Percentiles rank a stretch among this genome's conserved stretches.
These are phyloP conservation scores for Ogataea henricii DNA, from an alignment of 805 yeast genomes.

Conservation along the genomic window DNA sequence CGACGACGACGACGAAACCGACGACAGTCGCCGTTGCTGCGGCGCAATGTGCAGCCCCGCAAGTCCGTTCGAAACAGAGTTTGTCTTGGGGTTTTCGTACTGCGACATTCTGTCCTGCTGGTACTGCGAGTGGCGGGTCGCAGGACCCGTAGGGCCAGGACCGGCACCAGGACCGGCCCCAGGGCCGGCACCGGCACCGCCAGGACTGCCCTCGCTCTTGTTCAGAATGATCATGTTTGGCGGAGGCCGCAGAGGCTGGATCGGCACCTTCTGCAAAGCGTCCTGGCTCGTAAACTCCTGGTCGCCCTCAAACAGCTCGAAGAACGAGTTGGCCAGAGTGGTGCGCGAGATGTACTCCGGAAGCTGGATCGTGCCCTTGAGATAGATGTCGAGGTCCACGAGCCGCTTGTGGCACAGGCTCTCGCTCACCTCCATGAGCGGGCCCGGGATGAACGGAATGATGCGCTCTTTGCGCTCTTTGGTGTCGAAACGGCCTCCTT, in stretches of 20 bases:
- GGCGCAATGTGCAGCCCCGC: slow-evolving; percentile 26
- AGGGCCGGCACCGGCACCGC: no score
- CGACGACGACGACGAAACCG: slow-evolving; percentile 25
- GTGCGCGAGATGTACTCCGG: slow-evolving; percentile 78
- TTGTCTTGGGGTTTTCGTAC: slow-evolving; percentile 39
- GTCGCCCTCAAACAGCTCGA: slow-evolving; percentile 68
- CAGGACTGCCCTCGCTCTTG: slow-evolving; percentile 16
- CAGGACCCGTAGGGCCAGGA: slow-evolving; percentile 33
- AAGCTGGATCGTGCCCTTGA: slow-evolving; percentile 59
- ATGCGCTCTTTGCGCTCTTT: slow-evolving; percentile 77
- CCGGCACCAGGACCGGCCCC: no score
- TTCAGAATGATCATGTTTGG: slow-evolving; percentile 34
- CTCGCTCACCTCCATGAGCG: slow-evolving; percentile 87
- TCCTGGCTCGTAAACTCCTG: slow-evolving; percentile 40
- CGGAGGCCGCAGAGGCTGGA: slow-evolving; percentile 33
- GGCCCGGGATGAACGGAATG: slow-evolving; percentile 95
- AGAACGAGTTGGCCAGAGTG: slow-evolving; percentile 66
- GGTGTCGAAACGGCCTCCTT: slow-evolving; percentile 79
- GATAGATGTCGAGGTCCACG: slow-evolving; percentile 54
- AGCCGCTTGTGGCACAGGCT: slow-evolving; percentile 54
- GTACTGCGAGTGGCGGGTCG: slow-evolving; percentile 37
- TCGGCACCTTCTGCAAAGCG: slow-evolving; percentile 22
- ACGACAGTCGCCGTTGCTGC: slow-evolving; percentile 20
- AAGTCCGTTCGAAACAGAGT: slow-evolving; percentile 22
- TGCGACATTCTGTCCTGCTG: slow-evolving; percentile 56